phyloP scores from a whole-genome alignment of 2,329 filamentous ascomycete species.

The Juglanconis juglandina region DNA sequence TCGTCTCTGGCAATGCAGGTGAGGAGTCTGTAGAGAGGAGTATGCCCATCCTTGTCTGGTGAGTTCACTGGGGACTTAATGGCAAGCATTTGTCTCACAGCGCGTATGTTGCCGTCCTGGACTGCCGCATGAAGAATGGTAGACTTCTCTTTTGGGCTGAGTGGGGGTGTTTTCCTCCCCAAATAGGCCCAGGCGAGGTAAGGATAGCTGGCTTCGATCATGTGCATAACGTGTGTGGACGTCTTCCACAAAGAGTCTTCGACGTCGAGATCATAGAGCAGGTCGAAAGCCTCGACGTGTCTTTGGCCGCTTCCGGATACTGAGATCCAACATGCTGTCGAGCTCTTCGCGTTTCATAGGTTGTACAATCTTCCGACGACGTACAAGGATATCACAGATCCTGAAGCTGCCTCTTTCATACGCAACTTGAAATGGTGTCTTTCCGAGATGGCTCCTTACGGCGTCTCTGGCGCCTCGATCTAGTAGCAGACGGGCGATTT shows the following conservation, averaged over 20 bases:
- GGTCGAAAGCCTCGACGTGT: not conserved
- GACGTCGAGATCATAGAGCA: conserved; percentile 6
- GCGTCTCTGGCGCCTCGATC: conserved; percentile 2
- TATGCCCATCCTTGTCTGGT: conserved; percentile 3
- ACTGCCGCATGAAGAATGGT: conserved; percentile 1
- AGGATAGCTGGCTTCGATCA: not conserved
- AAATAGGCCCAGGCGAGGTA: conserved; percentile 2
- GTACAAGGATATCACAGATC: conserved; percentile 9
- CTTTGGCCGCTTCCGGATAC: not conserved
- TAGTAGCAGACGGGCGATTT: conserved; percentile 1
- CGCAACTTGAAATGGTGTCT: not conserved
- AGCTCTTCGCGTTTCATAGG: conserved; percentile 2
- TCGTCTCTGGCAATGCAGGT: not conserved
- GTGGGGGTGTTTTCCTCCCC: not conserved
- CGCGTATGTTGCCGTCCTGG: not conserved
- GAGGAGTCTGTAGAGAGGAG: conserved; percentile 1
- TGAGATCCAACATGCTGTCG: not conserved
- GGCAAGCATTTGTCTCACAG: conserved; percentile 1
- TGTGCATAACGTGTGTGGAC: conserved; percentile 1
- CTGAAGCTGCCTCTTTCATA: not conserved
- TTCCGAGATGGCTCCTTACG: not conserved
- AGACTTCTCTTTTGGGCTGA: conserved; percentile 5
- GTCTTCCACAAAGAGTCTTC: not conserved
- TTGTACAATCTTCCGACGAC: not conserved
- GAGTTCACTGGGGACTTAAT: conserved; percentile 3